Conservation (phyloP, 352 stramenopile species). For the Pythium biforme region DNA sequence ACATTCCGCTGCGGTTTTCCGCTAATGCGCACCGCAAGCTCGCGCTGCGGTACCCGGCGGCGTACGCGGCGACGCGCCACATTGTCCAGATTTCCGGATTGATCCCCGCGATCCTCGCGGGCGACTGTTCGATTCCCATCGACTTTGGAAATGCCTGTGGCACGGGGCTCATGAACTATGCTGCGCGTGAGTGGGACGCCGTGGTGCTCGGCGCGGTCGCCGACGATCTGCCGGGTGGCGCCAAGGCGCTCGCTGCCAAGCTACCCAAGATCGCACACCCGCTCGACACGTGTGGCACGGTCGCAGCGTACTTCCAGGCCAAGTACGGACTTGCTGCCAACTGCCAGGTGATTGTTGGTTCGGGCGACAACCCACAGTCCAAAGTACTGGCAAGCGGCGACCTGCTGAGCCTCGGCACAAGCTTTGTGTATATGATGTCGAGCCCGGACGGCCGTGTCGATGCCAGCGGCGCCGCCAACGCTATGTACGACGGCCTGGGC, state of each 20-base stretch:
- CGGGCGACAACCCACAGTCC: constrained; percentile 7
- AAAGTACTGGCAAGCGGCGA: constrained; percentile 1
- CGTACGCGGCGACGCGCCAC: not conserved
- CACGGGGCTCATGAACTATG: constrained; percentile 3
- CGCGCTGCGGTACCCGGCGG: not conserved
- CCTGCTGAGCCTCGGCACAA: constrained; percentile 2
- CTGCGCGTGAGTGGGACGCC: not conserved
- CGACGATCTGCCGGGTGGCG: not conserved
- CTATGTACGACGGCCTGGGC: not conserved
- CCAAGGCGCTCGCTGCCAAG: not conserved
- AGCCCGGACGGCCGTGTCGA: constrained; percentile 1
- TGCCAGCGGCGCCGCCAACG: not conserved
- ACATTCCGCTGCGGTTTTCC: constrained; percentile 6
- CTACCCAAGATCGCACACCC: not conserved
- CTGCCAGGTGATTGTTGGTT: constrained; percentile 3
- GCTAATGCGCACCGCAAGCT: constrained; percentile 1
- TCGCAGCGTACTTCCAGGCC: constrained; percentile 5
- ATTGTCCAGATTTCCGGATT: constrained; percentile 2
- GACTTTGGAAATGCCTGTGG: constrained; percentile 9
- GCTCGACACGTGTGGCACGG: not conserved
- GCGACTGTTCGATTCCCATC: not conserved
- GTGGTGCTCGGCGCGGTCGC: not conserved
- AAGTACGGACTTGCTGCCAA: not conserved
- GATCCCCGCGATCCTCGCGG: constrained; percentile 4
- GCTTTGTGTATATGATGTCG: constrained; percentile 9